Evolutionary conservation across 2,329 filamentous ascomycete genomes (phyloP).

Genomic region (Penicillium decumbens): DNA sequence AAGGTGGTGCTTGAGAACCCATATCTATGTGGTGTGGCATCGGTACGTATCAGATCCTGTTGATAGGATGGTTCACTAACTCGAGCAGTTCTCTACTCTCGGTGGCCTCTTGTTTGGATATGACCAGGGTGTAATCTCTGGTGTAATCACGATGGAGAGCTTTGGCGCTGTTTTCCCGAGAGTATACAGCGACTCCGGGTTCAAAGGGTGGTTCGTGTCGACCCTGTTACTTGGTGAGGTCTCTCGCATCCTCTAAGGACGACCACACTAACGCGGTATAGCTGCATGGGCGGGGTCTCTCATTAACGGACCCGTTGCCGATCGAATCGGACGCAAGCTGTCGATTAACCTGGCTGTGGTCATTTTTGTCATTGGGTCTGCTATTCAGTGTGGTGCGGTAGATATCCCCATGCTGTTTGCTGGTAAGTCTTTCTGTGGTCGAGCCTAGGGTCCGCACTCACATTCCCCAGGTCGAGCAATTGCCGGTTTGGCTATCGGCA

Average conservation of each 20-base stretch:
- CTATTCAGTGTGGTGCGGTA: conserved; percentile 44
- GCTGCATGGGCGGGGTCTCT: conserved; percentile 51
- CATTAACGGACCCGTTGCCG: conserved; percentile 46
- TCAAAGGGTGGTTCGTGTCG: conserved; percentile 53
- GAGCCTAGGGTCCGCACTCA: not conserved
- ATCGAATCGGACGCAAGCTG: conserved; percentile 50
- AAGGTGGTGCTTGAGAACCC: conserved; percentile 38
- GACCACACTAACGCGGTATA: conserved; percentile 14
- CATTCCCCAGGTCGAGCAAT: conserved; percentile 37
- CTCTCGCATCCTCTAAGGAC: too few species aligned
- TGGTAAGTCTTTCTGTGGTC: conserved; percentile 35
- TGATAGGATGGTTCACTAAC: not conserved
- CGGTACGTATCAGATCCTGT: conserved; percentile 26
- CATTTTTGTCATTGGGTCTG: conserved; percentile 51
- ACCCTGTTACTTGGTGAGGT: conserved; percentile 43
- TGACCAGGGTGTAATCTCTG: conserved; percentile 49
- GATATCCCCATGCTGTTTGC: conserved; percentile 41
- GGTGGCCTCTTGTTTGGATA: conserved; percentile 49
- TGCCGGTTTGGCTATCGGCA: conserved; percentile 44
- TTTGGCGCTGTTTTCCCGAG: conserved; percentile 41
- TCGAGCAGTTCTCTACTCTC: conserved; percentile 37
- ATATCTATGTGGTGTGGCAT: conserved; percentile 44
- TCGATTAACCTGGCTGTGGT: conserved; percentile 50
- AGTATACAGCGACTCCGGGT: conserved; percentile 43
- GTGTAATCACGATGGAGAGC: conserved; percentile 47